These are phyloP conservation scores for Cyclotella baltica DNA, from an alignment of 108 stramenopile species.

Conservation along the genomic window DNA sequence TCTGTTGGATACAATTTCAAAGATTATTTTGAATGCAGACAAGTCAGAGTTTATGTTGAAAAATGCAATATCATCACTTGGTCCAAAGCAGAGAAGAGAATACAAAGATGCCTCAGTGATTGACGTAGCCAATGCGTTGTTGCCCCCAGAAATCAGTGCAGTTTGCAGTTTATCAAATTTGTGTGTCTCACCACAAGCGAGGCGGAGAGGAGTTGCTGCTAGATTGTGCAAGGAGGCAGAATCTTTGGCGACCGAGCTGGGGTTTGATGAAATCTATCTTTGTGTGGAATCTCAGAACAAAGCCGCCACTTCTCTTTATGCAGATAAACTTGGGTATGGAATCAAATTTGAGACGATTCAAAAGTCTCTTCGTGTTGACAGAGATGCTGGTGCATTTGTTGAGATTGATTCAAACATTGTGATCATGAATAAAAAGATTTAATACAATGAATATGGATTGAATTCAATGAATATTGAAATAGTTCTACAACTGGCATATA, in stretches of 20 bases:
- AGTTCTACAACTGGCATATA: no score
- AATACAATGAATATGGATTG: no score
- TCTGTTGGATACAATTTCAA: constrained; percentile 42
- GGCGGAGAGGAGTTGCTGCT: constrained; percentile 61
- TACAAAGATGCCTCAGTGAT: constrained; percentile 66
- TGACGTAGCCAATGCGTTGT: constrained; percentile 56
- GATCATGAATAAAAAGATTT: constrained; percentile 55
- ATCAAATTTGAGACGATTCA: constrained; percentile 17
- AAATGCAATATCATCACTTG: constrained; percentile 63
- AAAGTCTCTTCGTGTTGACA: constrained; percentile 63
- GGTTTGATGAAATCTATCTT: constrained; percentile 57
- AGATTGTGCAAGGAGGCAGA: constrained; percentile 65
- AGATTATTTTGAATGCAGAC: constrained; percentile 47
- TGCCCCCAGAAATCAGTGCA: constrained; percentile 55
- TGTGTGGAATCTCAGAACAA: constrained; percentile 66
- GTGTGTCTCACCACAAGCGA: constrained; percentile 60
- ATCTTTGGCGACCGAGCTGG: constrained; percentile 57
- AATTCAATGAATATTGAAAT: no score
- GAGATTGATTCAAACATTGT: constrained; percentile 62
- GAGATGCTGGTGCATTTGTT: constrained; percentile 54
- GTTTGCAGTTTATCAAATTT: constrained; percentile 70
- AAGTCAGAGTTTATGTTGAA: constrained; percentile 59
- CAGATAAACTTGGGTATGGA: constrained; percentile 62
- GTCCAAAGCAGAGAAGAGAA: constrained; percentile 67
- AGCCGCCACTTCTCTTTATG: constrained; percentile 66